Conservation (phyloP, 257 asterid species). For the Leonotis leonurus region DNA sequence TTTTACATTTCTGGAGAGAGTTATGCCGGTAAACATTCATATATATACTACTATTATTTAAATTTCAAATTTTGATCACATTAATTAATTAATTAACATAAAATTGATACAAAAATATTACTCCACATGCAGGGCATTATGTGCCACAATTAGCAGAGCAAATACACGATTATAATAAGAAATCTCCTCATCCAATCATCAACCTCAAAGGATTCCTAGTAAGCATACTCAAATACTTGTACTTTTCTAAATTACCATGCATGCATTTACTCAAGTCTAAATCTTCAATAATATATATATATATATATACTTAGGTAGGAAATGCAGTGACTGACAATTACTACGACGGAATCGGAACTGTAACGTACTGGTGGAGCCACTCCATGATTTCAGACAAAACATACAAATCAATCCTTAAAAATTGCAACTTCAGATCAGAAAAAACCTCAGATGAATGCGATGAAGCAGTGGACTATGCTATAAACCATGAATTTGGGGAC, state of each 20-base stretch:
- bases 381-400: slow-evolving; percentile 68
- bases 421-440: slow-evolving; percentile 48
- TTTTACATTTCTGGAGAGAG: slow-evolving; percentile 83
- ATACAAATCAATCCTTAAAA: slow-evolving; percentile 45
- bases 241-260: not conserved
- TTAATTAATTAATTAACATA: too few species aligned
- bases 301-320: too few species aligned
- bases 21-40: slow-evolving; percentile 73
- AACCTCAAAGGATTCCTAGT: slow-evolving; percentile 80
- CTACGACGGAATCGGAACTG: slow-evolving; percentile 61
- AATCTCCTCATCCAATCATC: slow-evolving; percentile 35
- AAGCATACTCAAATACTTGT: slow-evolving; percentile 26
- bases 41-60: too few species aligned
- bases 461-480: slow-evolving; percentile 45
- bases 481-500: slow-evolving; percentile 60
- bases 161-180: slow-evolving; percentile 53
- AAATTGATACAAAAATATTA: not conserved
- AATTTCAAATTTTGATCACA: too few species aligned
- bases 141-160: slow-evolving; percentile 71
- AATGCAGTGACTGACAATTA: slow-evolving; percentile 72
- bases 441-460: slow-evolving; percentile 36
- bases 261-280: slow-evolving; percentile 10
- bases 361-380: slow-evolving; percentile 85
- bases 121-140: slow-evolving; percentile 59
- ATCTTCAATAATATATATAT: slow-evolving; percentile 3